Evolutionary conservation across 208 protist genomes (phyloP).

Genomic region (Borovskyia barvae): DNA sequence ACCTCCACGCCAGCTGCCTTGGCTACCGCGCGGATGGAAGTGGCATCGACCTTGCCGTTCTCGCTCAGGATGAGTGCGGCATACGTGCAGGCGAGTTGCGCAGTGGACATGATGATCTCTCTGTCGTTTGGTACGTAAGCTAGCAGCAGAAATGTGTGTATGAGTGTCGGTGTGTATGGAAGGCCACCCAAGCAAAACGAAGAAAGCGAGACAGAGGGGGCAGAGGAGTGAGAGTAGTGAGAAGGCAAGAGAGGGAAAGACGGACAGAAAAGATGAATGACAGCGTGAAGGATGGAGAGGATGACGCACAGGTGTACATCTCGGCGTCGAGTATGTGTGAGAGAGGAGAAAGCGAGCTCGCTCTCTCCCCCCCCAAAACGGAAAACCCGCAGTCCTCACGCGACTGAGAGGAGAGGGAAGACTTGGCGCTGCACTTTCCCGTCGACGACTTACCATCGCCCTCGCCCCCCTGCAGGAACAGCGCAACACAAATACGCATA

Average conservation of each 20-base stretch:
- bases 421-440: no score
- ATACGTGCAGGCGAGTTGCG: conserved; percentile 94
- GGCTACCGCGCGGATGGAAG: conserved; percentile 54
- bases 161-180: not conserved
- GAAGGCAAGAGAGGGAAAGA: conserved; percentile 2
- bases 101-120: conserved; percentile 18
- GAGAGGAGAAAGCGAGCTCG: no score
- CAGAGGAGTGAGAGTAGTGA: not conserved
- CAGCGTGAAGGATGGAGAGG: not conserved
- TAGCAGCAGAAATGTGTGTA: not conserved
- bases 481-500: no score
- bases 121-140: not conserved
- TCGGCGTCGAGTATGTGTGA: no score
- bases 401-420: no score
- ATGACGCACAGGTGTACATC: no score
- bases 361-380: no score
- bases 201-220: conserved; percentile 2
- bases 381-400: no score
- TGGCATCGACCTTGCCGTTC: conserved; percentile 80
- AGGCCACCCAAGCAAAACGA: not conserved
- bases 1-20: conserved; percentile 80
- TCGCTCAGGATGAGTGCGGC: conserved; percentile 93
- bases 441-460: no score
- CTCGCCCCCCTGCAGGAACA: no score
- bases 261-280: not conserved